These are phyloP conservation scores for Monotropa hypopitys DNA, from an alignment of 179 eudicot genomes.

Conservation along the genomic window DNA sequence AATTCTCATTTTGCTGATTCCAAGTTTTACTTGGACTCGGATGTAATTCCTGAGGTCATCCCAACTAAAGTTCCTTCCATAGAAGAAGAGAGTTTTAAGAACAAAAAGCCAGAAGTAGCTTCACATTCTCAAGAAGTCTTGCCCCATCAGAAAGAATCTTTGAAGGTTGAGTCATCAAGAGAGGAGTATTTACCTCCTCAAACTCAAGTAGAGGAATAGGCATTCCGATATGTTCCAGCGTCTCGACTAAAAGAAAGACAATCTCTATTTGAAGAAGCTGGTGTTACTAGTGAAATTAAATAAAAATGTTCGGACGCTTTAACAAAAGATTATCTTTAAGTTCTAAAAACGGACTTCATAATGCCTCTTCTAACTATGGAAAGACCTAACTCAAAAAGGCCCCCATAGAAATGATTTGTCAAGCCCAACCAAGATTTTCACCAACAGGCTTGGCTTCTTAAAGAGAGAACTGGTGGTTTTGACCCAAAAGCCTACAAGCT, in stretches of 20 bases:
- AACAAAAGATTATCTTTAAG: not conserved
- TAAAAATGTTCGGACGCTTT: not conserved
- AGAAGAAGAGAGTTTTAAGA: not conserved
- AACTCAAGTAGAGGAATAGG: not conserved
- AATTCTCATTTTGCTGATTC: not conserved
- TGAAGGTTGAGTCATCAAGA: not conserved
- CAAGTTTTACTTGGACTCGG: not conserved
- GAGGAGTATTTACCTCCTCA: not conserved
- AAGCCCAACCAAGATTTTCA: not conserved
- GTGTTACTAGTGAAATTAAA: not conserved
- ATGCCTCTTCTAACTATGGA: not conserved
- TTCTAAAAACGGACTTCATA: not conserved
- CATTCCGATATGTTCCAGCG: not conserved
- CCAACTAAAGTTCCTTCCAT: not conserved
- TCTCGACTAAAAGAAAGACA: not conserved
- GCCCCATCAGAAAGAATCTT: no score
- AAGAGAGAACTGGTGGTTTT: no score
- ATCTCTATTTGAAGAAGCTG: not conserved
- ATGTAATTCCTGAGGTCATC: not conserved
- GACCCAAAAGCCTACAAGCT: no score
- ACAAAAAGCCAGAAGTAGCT: not conserved
- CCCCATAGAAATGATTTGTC: not conserved
- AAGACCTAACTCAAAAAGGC: not conserved
- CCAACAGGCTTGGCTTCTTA: no score
- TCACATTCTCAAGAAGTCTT: not conserved